Base-by-base conservation (phyloP, 352 stramenopile genomes). In the Phytophthora sp. region DNA sequence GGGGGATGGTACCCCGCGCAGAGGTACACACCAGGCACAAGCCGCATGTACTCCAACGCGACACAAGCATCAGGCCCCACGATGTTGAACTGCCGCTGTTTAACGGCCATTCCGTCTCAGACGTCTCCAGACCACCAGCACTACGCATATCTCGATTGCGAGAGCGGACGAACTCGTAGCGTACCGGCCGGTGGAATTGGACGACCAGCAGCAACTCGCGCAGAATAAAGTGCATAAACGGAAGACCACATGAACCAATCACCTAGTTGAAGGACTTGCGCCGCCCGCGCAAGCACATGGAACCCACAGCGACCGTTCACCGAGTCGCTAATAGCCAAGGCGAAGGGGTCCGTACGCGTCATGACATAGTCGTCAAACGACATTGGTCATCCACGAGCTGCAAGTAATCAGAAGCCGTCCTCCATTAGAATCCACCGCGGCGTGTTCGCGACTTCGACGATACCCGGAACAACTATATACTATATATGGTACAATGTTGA, bases 21-120 rank as follows among this genome's bases (percentile, higher is more conserved):
- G 13, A 61, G 10, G 42, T 66, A 60, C 5, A 66, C 44, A 4
- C 32, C 58, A 4, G 38, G 24, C 3, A 26, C 43, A 5, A 54
- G 37, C 17, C 43, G 12, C 38, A 52, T 24, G 6, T 51, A 17
- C 3, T 60, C 28, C 27, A 44, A 15, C 1, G 18, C 39, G 10
- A 60, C 3, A 15, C 52, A 52, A 5, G 28, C n/a, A n/a, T n/a
- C n/a, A n/a, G n/a, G n/a, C n/a, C n/a, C n/a, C n/a, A n/a, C n/a
- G n/a, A n/a, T n/a, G n/a, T n/a, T n/a, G 23, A 26, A 44, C 15
- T 44, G 21, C 4, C 32, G 32, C 13, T 51, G 39, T 5, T 44
- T 60, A 18, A 43, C 30, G 5, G 20, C 5, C 4, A 43, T 15
- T 23, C 51, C 13, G 43, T 39, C 17, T 57, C 50, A 7, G 17